Conservation (phyloP, 768 basidiomycete species). For the Mycena rebaudengoi region DNA sequence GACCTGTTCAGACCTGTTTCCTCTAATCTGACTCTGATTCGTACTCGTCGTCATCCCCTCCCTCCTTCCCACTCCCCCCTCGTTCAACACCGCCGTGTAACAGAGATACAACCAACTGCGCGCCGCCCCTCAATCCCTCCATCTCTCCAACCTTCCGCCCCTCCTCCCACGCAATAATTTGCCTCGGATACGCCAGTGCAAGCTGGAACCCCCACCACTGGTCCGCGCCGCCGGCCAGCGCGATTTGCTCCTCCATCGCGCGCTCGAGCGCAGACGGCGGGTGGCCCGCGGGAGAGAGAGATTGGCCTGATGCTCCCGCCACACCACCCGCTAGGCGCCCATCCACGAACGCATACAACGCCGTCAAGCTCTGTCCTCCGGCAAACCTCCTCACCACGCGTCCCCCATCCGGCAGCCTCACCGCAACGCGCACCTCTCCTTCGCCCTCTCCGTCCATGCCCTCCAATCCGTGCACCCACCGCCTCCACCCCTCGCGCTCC, state of each 20-base stretch:
- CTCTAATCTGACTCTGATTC: conserved; percentile 58
- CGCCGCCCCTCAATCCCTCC: conserved; percentile 62
- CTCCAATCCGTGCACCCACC: conserved; percentile 67
- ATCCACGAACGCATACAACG: conserved; percentile 81
- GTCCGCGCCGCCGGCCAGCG: conserved; percentile 29
- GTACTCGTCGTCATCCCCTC: conserved; percentile 62
- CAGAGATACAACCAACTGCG: conserved; percentile 71
- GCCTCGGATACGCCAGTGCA: conserved; percentile 72
- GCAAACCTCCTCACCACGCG: conserved; percentile 68
- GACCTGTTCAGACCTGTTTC: too few species aligned
- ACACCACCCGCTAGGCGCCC: conserved; percentile 53
- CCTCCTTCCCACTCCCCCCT: conserved; percentile 25
- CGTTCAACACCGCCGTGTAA: conserved; percentile 31
- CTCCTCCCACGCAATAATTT: conserved; percentile 61
- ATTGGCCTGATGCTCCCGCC: conserved; percentile 53
- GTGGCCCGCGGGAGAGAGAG: conserved; percentile 51
- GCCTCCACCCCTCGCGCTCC: conserved; percentile 61
- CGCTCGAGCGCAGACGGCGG: conserved; percentile 47
- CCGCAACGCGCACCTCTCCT: conserved; percentile 52
- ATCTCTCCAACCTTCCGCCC: conserved; percentile 52
- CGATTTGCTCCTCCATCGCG: conserved; percentile 42
- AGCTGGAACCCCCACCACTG: conserved; percentile 83
- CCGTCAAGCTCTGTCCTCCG: conserved; percentile 57
- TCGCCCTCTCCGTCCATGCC: conserved; percentile 48
- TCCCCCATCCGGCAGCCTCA: conserved; percentile 64